These are phyloP conservation scores for Citrus hindsii DNA, from an alignment of 345 rosid species.

Conservation along the genomic window DNA sequence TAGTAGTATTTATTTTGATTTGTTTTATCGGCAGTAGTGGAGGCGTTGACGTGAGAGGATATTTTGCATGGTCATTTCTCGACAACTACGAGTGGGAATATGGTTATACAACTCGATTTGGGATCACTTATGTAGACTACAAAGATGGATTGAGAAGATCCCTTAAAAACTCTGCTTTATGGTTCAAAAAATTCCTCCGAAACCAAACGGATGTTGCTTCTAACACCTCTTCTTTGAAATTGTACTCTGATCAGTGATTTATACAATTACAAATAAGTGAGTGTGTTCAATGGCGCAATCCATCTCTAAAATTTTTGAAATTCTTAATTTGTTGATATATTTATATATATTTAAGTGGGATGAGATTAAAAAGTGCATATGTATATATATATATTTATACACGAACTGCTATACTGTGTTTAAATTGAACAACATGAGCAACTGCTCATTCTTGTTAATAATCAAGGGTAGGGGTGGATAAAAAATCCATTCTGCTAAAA, in stretches of 20 bases:
- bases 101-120: constrained; percentile 39
- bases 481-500: too few relatives aligned
- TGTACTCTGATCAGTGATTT: background rate
- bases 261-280: background rate
- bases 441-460: too few relatives aligned
- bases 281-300: too few relatives aligned
- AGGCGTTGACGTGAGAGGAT: constrained; percentile 42
- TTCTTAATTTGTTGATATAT: too few relatives aligned
- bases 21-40: constrained; percentile 6
- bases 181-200: constrained; percentile 7
- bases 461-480: too few relatives aligned
- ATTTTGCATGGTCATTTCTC: constrained; percentile 40
- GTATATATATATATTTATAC: too few relatives aligned
- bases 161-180: constrained; percentile 16
- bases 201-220: background rate
- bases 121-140: constrained; percentile 38
- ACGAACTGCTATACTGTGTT: too few relatives aligned
- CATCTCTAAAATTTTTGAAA: too few relatives aligned
- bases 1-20: too few relatives aligned
- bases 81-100: constrained; percentile 41
- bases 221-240: background rate
- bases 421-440: too few relatives aligned
- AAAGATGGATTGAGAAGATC: constrained; percentile 27
- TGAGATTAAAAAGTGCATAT: too few relatives aligned
- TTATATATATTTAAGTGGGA: too few relatives aligned